Conservation (phyloP, 192 early-diverging fungal species). For the Mortierella alpina region DNA sequence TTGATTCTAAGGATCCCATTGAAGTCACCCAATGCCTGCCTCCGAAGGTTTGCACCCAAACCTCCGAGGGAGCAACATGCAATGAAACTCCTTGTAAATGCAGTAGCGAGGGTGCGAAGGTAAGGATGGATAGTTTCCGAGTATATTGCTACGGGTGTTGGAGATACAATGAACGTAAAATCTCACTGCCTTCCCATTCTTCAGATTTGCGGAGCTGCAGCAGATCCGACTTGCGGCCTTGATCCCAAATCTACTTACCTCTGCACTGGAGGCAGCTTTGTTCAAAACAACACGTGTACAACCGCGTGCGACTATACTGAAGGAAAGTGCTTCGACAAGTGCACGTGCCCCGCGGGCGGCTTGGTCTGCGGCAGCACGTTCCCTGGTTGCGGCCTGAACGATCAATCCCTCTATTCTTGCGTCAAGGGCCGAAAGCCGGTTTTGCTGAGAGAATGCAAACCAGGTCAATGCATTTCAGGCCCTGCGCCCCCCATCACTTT, state of each 20-base stretch:
- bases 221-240: not conserved
- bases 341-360: not conserved
- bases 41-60: not conserved
- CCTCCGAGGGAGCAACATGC: not conserved
- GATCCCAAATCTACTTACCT: not conserved
- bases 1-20: not conserved
- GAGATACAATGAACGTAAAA: too few species aligned
- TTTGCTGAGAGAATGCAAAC: too few species aligned
- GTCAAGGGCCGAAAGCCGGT: too few species aligned
- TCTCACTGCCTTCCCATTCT: not conserved
- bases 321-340: not conserved
- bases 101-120: not conserved
- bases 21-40: not conserved
- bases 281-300: not conserved
- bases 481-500: too few species aligned
- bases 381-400: not conserved
- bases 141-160: too few species aligned
- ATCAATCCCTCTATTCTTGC: slow-evolving; percentile 2
- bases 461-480: too few species aligned
- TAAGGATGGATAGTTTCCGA: not conserved
- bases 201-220: not conserved
- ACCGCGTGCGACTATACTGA: not conserved
- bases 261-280: not conserved
- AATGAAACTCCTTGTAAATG: slow-evolving; percentile 2
- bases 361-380: not conserved